Base-by-base conservation (phyloP, 2,329 filamentous ascomycete species). In the Pleomassaria siparia region DNA sequence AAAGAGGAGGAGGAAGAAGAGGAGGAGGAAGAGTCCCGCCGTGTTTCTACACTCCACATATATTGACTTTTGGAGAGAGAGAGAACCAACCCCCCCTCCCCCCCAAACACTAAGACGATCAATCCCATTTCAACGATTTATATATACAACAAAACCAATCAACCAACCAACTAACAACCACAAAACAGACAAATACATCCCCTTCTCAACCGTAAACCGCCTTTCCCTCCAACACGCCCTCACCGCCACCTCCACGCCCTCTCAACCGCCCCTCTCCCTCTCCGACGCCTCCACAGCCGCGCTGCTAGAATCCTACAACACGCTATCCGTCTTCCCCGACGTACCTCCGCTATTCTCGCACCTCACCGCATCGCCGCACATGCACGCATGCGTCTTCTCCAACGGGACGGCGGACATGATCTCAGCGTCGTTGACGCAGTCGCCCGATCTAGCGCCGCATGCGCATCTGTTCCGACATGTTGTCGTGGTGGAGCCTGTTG, bases 331-430 rank as follows among this genome's bases (percentile, higher is more conserved):
- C 2, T 91, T 88, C 54, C 77, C 81, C 0, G 87, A 90, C 51
- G 83, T 87, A 5, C 64, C 75, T 1, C 64, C 73, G 0, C 80
- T 79, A 0, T 72, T 90, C 24, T n/a, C 43, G 6, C 39, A 47
- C 13, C 53, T 60, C 11, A 5, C 30, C 13, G n/a, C 15, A 3
- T 7, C 40, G 13, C 13, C 5, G 15, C 13, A 21, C 24, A 64
- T 87, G 9, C 71, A 78, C 10, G 70, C 82, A 0, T 84, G 85
- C 46, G 71, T 89, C 33, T 90, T 90, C 67, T 86, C 84, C 3
- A 91, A 90, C 59, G 87, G 87, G 22, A 86, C 84, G 0, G 63
- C 75, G 1, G 63, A 69, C 2, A 89, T 88, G 83, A 76, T 89
- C 2, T 70, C 72, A 1, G 78, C 79, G 18, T 86, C 85, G 0